These are phyloP conservation scores for Lasiosphaeria hispida DNA, from an alignment of 495 filamentous ascomycete species.

Conservation along the genomic window DNA sequence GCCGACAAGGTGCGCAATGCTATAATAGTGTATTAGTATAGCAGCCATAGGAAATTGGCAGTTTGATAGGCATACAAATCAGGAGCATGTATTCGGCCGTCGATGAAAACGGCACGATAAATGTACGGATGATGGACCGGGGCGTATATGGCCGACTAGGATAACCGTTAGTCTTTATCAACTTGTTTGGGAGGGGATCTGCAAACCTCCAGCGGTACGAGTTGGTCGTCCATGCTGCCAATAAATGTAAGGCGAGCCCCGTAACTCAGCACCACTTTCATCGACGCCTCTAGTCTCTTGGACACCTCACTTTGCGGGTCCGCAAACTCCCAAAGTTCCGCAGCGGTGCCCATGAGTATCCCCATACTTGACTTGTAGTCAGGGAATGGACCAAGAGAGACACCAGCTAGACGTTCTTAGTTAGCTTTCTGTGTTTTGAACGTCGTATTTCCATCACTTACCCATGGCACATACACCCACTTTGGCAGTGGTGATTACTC, in stretches of 20 bases:
- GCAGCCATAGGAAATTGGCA: conserved; percentile 10
- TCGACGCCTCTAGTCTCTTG: conserved; percentile 71
- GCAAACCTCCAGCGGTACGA: conserved; percentile 82
- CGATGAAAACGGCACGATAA: conserved; percentile 89
- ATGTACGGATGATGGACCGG: conserved; percentile 86
- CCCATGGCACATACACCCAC: conserved; percentile 86
- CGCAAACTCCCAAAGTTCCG: conserved; percentile 91
- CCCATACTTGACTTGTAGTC: conserved; percentile 77
- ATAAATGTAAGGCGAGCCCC: conserved; percentile 81
- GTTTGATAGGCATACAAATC: conserved; percentile 63
- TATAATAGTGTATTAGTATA: conserved; percentile 24
- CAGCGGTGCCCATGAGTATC: conserved; percentile 78
- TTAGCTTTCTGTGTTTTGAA: not conserved
- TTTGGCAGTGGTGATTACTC: conserved; percentile 64
- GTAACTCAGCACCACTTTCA: conserved; percentile 68
- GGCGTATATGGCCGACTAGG: conserved; percentile 77
- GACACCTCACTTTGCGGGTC: conserved; percentile 75
- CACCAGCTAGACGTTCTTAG: conserved; percentile 58
- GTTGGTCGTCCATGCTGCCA: conserved; percentile 94
- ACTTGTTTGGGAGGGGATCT: conserved; percentile 6
- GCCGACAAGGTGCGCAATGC: conserved; percentile 84
- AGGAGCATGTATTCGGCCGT: conserved; percentile 86
- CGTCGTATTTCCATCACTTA: conserved; percentile 19
- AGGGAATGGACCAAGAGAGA: conserved; percentile 87
- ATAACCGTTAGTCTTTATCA: conserved; percentile 1